phyloP scores from a whole-genome alignment of 2,329 filamentous ascomycete genomes.

The Ceratocystis colombiana region DNA sequence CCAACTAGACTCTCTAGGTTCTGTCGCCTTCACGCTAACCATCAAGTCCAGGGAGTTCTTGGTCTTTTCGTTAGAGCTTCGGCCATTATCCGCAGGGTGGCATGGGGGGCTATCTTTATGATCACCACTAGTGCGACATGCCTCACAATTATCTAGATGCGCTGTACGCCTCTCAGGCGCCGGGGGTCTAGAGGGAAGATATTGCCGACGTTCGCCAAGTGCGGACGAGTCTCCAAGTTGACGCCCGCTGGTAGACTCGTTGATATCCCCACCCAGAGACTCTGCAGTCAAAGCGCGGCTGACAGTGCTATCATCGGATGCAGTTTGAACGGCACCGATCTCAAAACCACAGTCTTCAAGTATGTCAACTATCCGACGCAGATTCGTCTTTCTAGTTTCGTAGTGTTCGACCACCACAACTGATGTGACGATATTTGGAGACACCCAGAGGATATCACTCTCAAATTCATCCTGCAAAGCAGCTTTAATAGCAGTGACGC shows the following conservation, averaged over 20 bases:
- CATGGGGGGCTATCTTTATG: not conserved
- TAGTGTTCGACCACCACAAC: conserved; percentile 53
- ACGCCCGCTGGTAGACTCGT: not conserved
- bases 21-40: conserved; percentile 16
- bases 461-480: conserved; percentile 42
- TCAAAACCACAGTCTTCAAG: conserved; percentile 52
- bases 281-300: conserved; percentile 27
- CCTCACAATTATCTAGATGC: conserved; percentile 35
- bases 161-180: conserved; percentile 25
- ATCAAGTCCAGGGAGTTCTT: conserved; percentile 16
- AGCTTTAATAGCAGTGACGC: conserved; percentile 55
- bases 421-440: conserved; percentile 61
- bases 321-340: conserved; percentile 34
- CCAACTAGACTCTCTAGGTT: conserved; percentile 32
- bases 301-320: conserved; percentile 30
- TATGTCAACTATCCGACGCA: conserved; percentile 38
- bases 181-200: conserved; percentile 24
- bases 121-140: conserved; percentile 29
- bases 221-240: not conserved
- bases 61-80: not conserved
- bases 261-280: not conserved
- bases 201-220: not conserved
- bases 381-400: conserved; percentile 35
- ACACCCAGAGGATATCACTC: conserved; percentile 47
- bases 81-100: not conserved